phyloP scores from a whole-genome alignment of 805 yeast genomes.

The Candida chauliodis region DNA sequence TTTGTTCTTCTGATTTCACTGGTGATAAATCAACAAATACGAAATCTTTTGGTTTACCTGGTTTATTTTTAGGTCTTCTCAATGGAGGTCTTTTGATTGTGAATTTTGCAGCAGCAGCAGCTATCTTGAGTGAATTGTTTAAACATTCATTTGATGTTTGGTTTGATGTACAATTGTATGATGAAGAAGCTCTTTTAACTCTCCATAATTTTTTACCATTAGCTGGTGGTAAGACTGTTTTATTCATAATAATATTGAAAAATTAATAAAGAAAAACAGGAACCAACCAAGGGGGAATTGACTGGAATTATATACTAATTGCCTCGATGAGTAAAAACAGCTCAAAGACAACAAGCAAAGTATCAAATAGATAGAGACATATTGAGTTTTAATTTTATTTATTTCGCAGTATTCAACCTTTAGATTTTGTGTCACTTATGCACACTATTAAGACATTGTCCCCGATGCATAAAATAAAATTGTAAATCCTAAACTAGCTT shows the following conservation, averaged over 20 bases:
- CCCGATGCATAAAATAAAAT: neutral
- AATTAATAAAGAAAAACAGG: neutral
- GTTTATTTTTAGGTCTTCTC: constrained; percentile 42
- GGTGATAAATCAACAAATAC: constrained; percentile 46
- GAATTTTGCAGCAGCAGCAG: constrained; percentile 36
- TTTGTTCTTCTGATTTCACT: constrained; percentile 23
- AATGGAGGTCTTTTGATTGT: constrained; percentile 36
- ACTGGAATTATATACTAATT: neutral
- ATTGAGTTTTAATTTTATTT: no score
- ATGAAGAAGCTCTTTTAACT: constrained; percentile 27
- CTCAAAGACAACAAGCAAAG: no score
- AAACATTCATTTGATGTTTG: constrained; percentile 28
- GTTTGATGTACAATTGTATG: constrained; percentile 8
- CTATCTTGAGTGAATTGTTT: constrained; percentile 39
- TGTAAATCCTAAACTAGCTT: neutral
- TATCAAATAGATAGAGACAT: no score
- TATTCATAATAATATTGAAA: neutral
- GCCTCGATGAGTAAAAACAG: neutral
- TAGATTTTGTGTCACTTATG: constrained; percentile 1
- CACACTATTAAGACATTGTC: neutral
- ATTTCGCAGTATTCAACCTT: no score
- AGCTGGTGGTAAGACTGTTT: constrained; percentile 35
- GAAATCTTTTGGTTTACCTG: constrained; percentile 44
- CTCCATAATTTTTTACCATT: constrained; percentile 46
- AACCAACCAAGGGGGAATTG: neutral